Evolutionary conservation across 139 green algal species (phyloP), one percentile per base, ranked within the genome.

Genomic region (Micractinium conductrix): DNA sequence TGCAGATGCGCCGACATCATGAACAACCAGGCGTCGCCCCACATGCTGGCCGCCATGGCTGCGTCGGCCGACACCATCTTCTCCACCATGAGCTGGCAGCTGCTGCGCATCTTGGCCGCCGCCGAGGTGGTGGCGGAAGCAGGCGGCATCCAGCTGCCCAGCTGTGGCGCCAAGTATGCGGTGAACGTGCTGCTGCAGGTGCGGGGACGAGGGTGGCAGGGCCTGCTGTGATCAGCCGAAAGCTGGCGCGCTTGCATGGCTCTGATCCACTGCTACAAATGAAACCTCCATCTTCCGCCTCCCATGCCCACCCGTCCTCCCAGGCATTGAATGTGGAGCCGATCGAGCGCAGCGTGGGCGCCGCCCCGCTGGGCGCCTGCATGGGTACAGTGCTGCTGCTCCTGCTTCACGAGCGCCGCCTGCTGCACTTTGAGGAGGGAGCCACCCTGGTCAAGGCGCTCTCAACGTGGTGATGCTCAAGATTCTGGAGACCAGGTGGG

Each of bases 401-500:
- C 42, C 87, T 98, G 55, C 86, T 97, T 63, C 87, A 97, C 75
- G 89, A 93, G 30, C 45, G 79, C 17, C 85, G 82, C 16, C 74
- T 96, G 33, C 53, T 89, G 38, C 68, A 75, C 40, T 84, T 93
- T 55, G 85, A 90, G 35, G 90, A 94, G 38, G 91, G 89, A 24
- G 42, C 53, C 50, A 87, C 91, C 9, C 85, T 97, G 42, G 82
- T 96, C 43, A 93, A 93, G 58, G 96, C 96, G 1, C n/a, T n/a
- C 87, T 98, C 43, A 99, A 99, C 90, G 92, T 99, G 76, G 90
- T 99, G 30, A 97, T 98, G 93, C 91, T 98, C 69, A 96, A 96
- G 86, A 91, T 98, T 6, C 87, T 99, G 78, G 96, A 98, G 84
- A 91, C 97, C 87, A 82, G 76, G 76, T 70, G 74, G 42, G 70